Conservation (phyloP, 768 basidiomycete genomes). For the Phallus indusiatus region DNA sequence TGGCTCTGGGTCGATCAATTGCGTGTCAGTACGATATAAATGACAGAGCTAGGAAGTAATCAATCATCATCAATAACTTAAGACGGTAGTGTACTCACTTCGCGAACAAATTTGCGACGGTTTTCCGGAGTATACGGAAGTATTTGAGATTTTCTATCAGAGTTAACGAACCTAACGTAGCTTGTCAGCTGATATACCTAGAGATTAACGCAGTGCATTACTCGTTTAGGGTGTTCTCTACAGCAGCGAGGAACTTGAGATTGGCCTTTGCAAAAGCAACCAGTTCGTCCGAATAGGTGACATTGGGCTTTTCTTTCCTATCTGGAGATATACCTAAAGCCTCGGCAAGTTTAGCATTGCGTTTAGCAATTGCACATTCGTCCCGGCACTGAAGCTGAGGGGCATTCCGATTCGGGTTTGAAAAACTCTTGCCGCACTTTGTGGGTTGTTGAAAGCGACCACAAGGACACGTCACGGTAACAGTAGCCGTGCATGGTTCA, state of each 20-base stretch:
- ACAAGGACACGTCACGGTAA: slow-evolving; percentile 72
- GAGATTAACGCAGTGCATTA: slow-evolving; percentile 24
- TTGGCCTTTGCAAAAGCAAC: slow-evolving; percentile 51
- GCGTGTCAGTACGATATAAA: slow-evolving; percentile 76
- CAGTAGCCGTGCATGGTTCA: slow-evolving; percentile 59
- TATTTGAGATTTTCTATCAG: slow-evolving; percentile 59
- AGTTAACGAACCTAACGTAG: slow-evolving; percentile 48
- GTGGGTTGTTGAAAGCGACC: slow-evolving; percentile 69
- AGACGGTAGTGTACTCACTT: slow-evolving; percentile 34
- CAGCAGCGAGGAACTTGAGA: slow-evolving; percentile 55
- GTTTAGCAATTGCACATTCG: slow-evolving; percentile 76
- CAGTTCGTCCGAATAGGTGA: slow-evolving; percentile 55
- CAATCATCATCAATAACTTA: background rate
- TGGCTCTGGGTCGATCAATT: slow-evolving; percentile 89
- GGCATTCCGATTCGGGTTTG: slow-evolving; percentile 36
- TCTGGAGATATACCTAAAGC: slow-evolving; percentile 77
- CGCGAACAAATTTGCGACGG: slow-evolving; percentile 75
- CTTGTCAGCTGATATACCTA: background rate
- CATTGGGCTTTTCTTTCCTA: slow-evolving; percentile 27
- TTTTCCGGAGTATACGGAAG: slow-evolving; percentile 75
- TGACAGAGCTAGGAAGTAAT: slow-evolving; percentile 20
- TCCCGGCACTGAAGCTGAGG: slow-evolving; percentile 61
- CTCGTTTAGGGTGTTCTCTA: slow-evolving; percentile 79
- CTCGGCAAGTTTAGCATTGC: slow-evolving; percentile 83
- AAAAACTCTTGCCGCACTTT: slow-evolving; percentile 54